phyloP scores from a whole-genome alignment of 2,329 filamentous ascomycete species.

The Parastagonospora nodorum region DNA sequence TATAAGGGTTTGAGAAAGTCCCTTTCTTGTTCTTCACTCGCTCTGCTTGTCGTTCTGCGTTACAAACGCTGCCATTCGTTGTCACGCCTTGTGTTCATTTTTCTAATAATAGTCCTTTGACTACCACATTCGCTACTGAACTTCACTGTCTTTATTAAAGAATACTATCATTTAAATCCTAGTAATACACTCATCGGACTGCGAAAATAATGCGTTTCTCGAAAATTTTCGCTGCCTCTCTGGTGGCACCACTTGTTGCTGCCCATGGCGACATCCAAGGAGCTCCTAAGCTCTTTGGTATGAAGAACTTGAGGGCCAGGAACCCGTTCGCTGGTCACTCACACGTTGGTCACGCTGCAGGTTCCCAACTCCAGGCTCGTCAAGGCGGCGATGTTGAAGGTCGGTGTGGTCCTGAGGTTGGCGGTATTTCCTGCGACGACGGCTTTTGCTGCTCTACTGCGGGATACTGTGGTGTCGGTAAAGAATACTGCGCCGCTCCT shows the following conservation, averaged over 20 bases:
- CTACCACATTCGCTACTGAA: slow-evolving; percentile 22
- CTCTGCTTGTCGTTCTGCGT: slow-evolving; percentile 31
- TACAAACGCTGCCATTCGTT: slow-evolving; percentile 35
- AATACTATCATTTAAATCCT: background rate
- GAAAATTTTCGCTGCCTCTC: slow-evolving; percentile 32
- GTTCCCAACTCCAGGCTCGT: slow-evolving; percentile 29
- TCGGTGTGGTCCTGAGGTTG: slow-evolving; percentile 33
- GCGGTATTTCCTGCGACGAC: slow-evolving; percentile 29
- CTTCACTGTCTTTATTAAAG: slow-evolving; percentile 2
- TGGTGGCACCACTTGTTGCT: slow-evolving; percentile 37
- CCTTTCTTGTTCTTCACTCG: slow-evolving; percentile 16
- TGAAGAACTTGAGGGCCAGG: slow-evolving; percentile 36
- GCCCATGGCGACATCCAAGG: slow-evolving; percentile 34
- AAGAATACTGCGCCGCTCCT: slow-evolving; percentile 63
- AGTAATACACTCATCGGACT: slow-evolving; percentile 3
- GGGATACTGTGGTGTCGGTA: slow-evolving; percentile 59
- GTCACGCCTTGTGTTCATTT: slow-evolving; percentile 7
- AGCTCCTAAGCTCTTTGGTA: slow-evolving; percentile 40
- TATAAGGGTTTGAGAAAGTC: slow-evolving; percentile 27
- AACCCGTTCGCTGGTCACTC: slow-evolving; percentile 28
- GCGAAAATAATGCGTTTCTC: slow-evolving; percentile 36
- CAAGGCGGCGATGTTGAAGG: slow-evolving; percentile 31
- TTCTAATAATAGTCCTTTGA: slow-evolving; percentile 20
- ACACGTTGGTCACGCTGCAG: slow-evolving; percentile 14
- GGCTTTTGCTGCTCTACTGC: slow-evolving; percentile 42